phyloP scores from a whole-genome alignment of 2,329 filamentous ascomycete genomes.

The Mariannaea sp. region DNA sequence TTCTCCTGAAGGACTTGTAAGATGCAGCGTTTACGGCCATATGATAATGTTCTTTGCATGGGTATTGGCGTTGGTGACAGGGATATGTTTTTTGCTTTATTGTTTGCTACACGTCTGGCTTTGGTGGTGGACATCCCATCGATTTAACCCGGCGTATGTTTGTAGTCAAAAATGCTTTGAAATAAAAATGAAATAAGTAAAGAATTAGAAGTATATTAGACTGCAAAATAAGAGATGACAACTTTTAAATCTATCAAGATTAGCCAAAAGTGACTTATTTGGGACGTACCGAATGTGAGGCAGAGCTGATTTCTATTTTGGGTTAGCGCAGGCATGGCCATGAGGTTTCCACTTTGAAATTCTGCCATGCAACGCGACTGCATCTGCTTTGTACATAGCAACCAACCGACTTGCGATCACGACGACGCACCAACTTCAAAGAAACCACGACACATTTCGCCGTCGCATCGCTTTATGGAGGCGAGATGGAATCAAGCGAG shows the following conservation, averaged over 20 bases:
- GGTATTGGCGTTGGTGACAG: constrained; percentile 41
- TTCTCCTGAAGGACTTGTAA: constrained; percentile 3
- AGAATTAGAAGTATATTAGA: background rate
- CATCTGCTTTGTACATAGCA: constrained; percentile 31
- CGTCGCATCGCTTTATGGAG: constrained; percentile 56
- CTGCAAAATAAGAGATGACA: background rate
- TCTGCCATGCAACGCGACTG: constrained; percentile 42
- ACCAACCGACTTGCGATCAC: constrained; percentile 37
- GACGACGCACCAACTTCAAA: constrained; percentile 22
- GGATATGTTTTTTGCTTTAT: constrained; percentile 14
- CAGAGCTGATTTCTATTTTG: constrained; percentile 44
- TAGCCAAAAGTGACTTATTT: too few relatives aligned
- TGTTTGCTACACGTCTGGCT: constrained; percentile 1
- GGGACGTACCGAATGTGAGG: constrained; percentile 1
- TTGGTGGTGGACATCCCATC: constrained; percentile 4
- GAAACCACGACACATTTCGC: constrained; percentile 20
- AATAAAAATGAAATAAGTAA: background rate
- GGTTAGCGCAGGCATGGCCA: constrained; percentile 43
- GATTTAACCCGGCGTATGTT: constrained; percentile 8
- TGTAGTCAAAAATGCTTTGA: background rate
- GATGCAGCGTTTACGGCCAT: constrained; percentile 29
- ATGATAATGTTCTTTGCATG: constrained; percentile 35
- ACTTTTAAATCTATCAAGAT: too few relatives aligned
- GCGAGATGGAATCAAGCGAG: constrained; percentile 68
- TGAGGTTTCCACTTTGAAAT: constrained; percentile 38